Evolutionary conservation across 1,139 yeast species (phyloP), one percentile per base, ranked within the genome.

Genomic region (Schwanniomyces etchellsii): DNA sequence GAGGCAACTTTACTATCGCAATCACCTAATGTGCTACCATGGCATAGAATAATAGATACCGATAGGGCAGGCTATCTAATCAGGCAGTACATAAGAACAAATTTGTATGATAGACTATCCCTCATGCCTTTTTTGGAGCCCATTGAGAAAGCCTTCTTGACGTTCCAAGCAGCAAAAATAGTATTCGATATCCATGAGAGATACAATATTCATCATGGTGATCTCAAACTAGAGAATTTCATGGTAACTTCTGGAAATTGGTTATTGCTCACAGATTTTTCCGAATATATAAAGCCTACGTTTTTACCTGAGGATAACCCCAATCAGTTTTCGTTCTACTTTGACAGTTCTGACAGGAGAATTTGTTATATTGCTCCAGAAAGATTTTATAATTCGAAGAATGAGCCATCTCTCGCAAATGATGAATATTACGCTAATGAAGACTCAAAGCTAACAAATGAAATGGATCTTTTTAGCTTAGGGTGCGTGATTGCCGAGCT

Each of bases 291-390:
- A 6, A 93, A 93, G 52, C 99, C 99, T 0, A 79, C 77, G 0
- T 80, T 69, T 45, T 59, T 93, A 17, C 97, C 97, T 0, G 96
- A 85, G 42, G 94, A 88, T 44, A 91, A 93, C 48, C 97, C 97
- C 0, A 84, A 91, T n/a, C 91, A 83, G 42, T 91, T 83, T 47
- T 78, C 94, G 1, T 91, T 89, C 49, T 93, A 80, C 52, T 93
- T 88, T 51, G 97, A 91, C 56, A 83, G 91, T 3, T 83, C 95
- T 2, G 86, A 77, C 48, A 64, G 97, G 41, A 67, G 96, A 45
- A 74, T 79, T 3, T 91, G 98, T 55, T 91, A 89, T 52, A 57
- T 93, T 30, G 97, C 98, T 0, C 98, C 99, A 0, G 99, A 93
- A 51, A 60, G 98, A 39, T 91, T 93, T 48, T 63, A 73, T 35